Conservation (phyloP, 805 yeast species). For the Jamesozyma rosinii region DNA sequence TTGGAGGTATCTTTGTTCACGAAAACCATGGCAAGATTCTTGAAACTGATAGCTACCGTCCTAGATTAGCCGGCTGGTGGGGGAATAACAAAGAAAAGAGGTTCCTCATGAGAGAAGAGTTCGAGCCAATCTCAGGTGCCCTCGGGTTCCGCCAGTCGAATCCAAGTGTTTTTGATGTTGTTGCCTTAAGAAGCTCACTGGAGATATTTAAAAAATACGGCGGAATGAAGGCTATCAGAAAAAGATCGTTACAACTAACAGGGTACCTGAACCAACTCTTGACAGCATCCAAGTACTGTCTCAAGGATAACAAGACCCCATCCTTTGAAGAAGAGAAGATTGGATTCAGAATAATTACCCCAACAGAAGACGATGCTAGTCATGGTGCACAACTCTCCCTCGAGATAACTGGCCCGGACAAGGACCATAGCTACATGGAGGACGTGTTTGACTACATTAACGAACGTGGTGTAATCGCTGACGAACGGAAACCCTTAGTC, state of each 20-base stretch:
- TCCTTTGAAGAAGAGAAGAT: slow-evolving; percentile 24
- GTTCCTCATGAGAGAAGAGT: slow-evolving; percentile 69
- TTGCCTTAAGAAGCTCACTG: slow-evolving; percentile 58
- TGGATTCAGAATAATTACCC: slow-evolving; percentile 64
- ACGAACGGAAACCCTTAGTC: slow-evolving; percentile 87
- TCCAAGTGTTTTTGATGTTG: slow-evolving; percentile 81
- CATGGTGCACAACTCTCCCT: slow-evolving; percentile 81
- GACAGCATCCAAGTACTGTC: slow-evolving; percentile 37
- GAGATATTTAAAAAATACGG: slow-evolving; percentile 52
- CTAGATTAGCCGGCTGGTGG: slow-evolving; percentile 96
- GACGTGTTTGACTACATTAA: slow-evolving; percentile 41
- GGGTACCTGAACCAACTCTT: slow-evolving; percentile 44
- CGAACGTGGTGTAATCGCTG: slow-evolving; percentile 61
- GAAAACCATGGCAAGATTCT: slow-evolving; percentile 34
- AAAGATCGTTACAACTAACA: slow-evolving; percentile 51
- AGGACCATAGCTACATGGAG: background rate
- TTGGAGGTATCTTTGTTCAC: slow-evolving; percentile 78
- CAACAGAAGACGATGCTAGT: slow-evolving; percentile 39
- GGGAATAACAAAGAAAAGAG: slow-evolving; percentile 66
- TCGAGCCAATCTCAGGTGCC: slow-evolving; percentile 79
- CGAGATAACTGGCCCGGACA: slow-evolving; percentile 36
- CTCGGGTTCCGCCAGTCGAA: slow-evolving; percentile 83
- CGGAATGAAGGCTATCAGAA: slow-evolving; percentile 50
- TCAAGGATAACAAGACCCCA: slow-evolving; percentile 4
- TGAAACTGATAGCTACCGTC: slow-evolving; percentile 33